These are phyloP conservation scores for Lasiodiplodia theobromae DNA, from an alignment of 2,329 filamentous ascomycete genomes.

Conservation along the genomic window DNA sequence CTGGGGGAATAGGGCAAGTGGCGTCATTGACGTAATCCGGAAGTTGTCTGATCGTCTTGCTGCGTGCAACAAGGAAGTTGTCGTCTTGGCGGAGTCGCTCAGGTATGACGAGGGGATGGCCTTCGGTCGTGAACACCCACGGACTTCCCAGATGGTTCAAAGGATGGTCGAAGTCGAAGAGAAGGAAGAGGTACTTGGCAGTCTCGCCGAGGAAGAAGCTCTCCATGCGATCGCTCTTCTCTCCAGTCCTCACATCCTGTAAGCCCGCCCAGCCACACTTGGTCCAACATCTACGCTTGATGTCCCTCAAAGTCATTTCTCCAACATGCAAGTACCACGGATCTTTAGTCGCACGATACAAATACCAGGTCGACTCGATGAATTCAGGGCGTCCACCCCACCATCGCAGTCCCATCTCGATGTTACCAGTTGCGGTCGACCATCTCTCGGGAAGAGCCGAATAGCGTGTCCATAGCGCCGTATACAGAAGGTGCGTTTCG, in stretches of 20 bases:
- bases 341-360: slow-evolving; percentile 92
- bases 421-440: slow-evolving; percentile 82
- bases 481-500: slow-evolving; percentile 87
- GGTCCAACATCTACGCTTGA: slow-evolving; percentile 87
- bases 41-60: slow-evolving; percentile 4
- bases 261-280: slow-evolving; percentile 93
- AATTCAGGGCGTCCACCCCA: slow-evolving; percentile 97
- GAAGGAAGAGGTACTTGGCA: slow-evolving; percentile 90
- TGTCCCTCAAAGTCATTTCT: slow-evolving; percentile 92
- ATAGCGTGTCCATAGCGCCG: slow-evolving; percentile 93
- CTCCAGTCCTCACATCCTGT: slow-evolving; percentile 66
- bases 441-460: slow-evolving; percentile 93
- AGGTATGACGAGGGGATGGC: slow-evolving; percentile 89
- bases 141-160: slow-evolving; percentile 86
- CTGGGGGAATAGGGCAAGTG: slow-evolving; percentile 71
- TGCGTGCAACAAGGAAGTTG: slow-evolving; percentile 24
- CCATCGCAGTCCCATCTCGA: slow-evolving; percentile 89
- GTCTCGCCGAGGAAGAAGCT: slow-evolving; percentile 98
- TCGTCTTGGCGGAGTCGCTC: slow-evolving; percentile 41
- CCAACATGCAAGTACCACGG: slow-evolving; percentile 96
- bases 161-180: slow-evolving; percentile 86
- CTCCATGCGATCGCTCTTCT: slow-evolving; percentile 94
- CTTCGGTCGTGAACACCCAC: slow-evolving; percentile 95
- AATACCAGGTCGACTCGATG: slow-evolving; percentile 93
- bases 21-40: slow-evolving; percentile 37